phyloP scores from a whole-genome alignment of 768 basidiomycete species.

The Mycena latifolia region DNA sequence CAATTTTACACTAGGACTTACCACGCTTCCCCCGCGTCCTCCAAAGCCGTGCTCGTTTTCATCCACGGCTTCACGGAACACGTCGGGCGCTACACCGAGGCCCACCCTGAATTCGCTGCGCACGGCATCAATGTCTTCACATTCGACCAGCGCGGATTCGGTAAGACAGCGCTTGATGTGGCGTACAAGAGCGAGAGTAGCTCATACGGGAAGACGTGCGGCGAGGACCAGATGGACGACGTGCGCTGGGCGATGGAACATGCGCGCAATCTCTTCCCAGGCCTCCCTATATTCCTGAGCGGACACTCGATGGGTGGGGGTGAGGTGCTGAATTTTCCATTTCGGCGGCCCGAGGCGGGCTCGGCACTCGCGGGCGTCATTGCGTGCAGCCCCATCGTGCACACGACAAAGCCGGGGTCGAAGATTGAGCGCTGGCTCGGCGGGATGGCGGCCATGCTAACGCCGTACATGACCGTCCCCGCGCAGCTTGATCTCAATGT shows the following conservation, averaged over 20 bases:
- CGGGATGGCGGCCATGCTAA: slow-evolving; percentile 56
- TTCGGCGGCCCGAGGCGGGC: slow-evolving; percentile 48
- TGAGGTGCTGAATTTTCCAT: slow-evolving; percentile 70
- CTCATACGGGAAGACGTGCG: slow-evolving; percentile 74
- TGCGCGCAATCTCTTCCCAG: slow-evolving; percentile 57
- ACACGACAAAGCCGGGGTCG: slow-evolving; percentile 69
- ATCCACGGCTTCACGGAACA: slow-evolving; percentile 87
- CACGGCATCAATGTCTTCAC: slow-evolving; percentile 75
- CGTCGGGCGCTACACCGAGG: slow-evolving; percentile 76
- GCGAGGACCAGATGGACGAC: slow-evolving; percentile 73
- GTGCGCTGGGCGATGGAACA: slow-evolving; percentile 76
- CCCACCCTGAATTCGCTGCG: slow-evolving; percentile 66
- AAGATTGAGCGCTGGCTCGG: slow-evolving; percentile 67
- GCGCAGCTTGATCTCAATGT: slow-evolving; percentile 66
- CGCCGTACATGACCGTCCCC: slow-evolving; percentile 67
- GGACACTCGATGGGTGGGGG: slow-evolving; percentile 90
- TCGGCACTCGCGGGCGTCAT: slow-evolving; percentile 74
- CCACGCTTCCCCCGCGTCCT: slow-evolving; percentile 48
- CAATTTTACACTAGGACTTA: slow-evolving; percentile 82
- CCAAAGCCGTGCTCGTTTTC: slow-evolving; percentile 74
- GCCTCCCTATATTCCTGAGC: slow-evolving; percentile 74
- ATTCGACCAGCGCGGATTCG: slow-evolving; percentile 86
- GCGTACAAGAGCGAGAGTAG: slow-evolving; percentile 66
- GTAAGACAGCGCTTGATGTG: slow-evolving; percentile 75
- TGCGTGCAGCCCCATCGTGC: slow-evolving; percentile 74